Evolutionary conservation across 106 monocot genomes (phyloP), one percentile per base, ranked within the genome.

Genomic region (Cymbidium sinense): DNA sequence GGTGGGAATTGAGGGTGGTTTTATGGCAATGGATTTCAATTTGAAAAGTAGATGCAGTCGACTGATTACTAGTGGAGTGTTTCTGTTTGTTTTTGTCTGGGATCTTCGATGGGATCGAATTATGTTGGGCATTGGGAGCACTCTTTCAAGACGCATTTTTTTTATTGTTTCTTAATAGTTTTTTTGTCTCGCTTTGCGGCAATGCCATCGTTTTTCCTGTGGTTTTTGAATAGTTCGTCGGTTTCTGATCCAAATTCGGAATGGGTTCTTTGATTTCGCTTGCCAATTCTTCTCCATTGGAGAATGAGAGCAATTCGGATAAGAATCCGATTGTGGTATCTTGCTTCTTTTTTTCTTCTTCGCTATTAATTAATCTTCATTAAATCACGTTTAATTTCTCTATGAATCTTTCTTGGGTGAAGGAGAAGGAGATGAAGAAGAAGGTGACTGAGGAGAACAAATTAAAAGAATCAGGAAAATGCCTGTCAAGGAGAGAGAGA

Each of bases 361-460:
- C 23, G 30, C 47, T 13, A 19, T 73, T 30, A 36, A 47, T 47
- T 47, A 17, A 47, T 47, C 47, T 39, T 78, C 61, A 2, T 78
- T 50, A 51, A n/a, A 67, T 31, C 12, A 33, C 11, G 34, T 21
- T 67, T 64, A 18, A 43, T 29, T 75, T 75, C 74, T 29, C 44
- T 70, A 43, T 29, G 30, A 64, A 52, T 77, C 41, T 73, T 55
- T 35, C 12, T 12, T 23, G 35, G 74, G 69, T 82, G 75, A 81
- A 86, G 89, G 82, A 58, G 79, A 85, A 79, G 80, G 91, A 85
- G 77, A 87, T 86, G 77, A 77, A 81, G 83, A 85, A 82, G 77
- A 89, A 62, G 61, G 61, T 25, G 30, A 15, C 9, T 17, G 37
- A 77, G n/a, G 77, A 18, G 3, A 37, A 50, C 62, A 82, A 74